phyloP scores from a whole-genome alignment of 306 rosid species.

The peach (Prunus persica) region DNA sequence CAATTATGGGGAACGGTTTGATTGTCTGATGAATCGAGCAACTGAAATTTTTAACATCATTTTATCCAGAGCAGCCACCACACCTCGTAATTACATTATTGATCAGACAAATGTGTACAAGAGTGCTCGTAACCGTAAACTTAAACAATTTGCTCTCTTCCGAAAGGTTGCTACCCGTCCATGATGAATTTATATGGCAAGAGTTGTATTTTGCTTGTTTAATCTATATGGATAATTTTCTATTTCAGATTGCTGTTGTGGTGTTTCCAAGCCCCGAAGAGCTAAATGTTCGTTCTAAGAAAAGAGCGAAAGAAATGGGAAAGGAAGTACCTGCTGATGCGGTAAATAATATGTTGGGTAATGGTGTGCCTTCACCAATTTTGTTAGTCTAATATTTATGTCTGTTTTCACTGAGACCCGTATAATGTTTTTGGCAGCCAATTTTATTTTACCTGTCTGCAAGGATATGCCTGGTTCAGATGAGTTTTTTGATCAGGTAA shows the following conservation, averaged over 20 bases:
- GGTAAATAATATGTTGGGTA: constrained; percentile 55
- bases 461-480: constrained; percentile 48
- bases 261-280: constrained; percentile 55
- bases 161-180: constrained; percentile 33
- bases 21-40: constrained; percentile 43
- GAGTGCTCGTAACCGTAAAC: constrained; percentile 52
- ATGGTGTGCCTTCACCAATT: not conserved
- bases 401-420: constrained; percentile 4
- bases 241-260: constrained; percentile 50
- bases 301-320: constrained; percentile 46
- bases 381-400: not conserved
- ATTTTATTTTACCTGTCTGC: constrained; percentile 54
- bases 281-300: constrained; percentile 34
- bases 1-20: constrained; percentile 55
- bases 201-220: not conserved
- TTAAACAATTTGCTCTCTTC: constrained; percentile 45
- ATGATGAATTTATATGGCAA: not conserved
- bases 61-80: constrained; percentile 46
- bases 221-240: not conserved
- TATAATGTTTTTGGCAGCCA: constrained; percentile 31
- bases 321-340: constrained; percentile 54
- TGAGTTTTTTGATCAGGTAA: constrained; percentile 54
- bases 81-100: constrained; percentile 56
- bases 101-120: constrained; percentile 64
- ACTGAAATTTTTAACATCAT: constrained; percentile 43